Conservation (phyloP, 2,329 filamentous ascomycete genomes). For the Chrysoporthe cubensis region DNA sequence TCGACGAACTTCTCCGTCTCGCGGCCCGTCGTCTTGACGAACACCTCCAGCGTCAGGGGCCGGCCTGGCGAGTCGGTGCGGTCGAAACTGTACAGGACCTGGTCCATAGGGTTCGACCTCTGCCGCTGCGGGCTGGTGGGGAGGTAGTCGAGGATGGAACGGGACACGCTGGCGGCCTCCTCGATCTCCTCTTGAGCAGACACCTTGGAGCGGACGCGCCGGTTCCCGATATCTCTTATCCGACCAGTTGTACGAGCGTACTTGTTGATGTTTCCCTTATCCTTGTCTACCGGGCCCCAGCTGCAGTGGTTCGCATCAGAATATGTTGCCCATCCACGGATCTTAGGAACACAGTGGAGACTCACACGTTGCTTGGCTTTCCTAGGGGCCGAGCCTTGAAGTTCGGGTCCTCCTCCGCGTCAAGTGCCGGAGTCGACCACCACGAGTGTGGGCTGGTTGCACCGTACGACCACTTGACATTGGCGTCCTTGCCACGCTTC, state of each 20-base stretch:
- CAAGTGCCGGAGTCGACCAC: background rate
- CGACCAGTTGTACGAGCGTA: constrained; percentile 33
- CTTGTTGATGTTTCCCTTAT: constrained; percentile 45
- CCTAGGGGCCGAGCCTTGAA: constrained; percentile 42
- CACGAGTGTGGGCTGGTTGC: constrained; percentile 16
- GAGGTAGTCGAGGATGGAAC: constrained; percentile 42
- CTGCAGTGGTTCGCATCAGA: constrained; percentile 26
- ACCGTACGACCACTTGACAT: constrained; percentile 48
- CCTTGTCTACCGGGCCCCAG: constrained; percentile 28
- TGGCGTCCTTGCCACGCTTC: constrained; percentile 49
- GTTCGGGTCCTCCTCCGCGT: constrained; percentile 34
- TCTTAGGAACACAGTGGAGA: constrained; percentile 16
- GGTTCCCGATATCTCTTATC: constrained; percentile 32
- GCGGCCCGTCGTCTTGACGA: constrained; percentile 41
- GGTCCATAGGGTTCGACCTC: constrained; percentile 37
- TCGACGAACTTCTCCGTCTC: constrained; percentile 51
- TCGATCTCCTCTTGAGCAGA: constrained; percentile 42
- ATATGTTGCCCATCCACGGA: constrained; percentile 1
- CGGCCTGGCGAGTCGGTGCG: constrained; percentile 42
- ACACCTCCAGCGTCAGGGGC: constrained; percentile 45
- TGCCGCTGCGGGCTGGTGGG: constrained; percentile 32
- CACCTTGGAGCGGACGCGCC: constrained; percentile 40
- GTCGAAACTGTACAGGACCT: constrained; percentile 51
- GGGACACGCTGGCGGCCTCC: constrained; percentile 41
- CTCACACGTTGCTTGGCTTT: constrained; percentile 41